Percentiles rank a stretch among this genome's conserved stretches.
These are phyloP conservation scores for Cephalotrichum gorgonifer DNA, from an alignment of 2,329 filamentous ascomycete genomes.

Conservation along the genomic window DNA sequence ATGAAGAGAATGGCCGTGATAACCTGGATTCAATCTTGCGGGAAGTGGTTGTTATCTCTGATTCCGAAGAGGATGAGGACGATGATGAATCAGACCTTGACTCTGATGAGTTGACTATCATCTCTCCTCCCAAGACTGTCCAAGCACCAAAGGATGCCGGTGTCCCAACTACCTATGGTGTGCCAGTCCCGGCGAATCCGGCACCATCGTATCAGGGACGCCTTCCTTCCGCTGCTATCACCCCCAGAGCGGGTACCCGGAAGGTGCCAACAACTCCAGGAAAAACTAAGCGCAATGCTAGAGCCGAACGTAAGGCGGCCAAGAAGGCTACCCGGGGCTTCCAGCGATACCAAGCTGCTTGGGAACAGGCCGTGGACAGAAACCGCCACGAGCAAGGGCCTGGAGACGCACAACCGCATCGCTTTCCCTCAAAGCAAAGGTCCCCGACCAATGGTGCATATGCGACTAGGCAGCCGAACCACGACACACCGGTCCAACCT, in stretches of 20 bases:
- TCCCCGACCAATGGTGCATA: not conserved
- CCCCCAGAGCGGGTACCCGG: not conserved
- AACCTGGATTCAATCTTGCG: constrained; percentile 57
- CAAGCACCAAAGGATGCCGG: not conserved
- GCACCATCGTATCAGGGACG: not conserved
- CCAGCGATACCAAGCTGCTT: constrained; percentile 5
- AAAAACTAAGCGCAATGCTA: constrained; percentile 2
- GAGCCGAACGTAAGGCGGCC: not conserved
- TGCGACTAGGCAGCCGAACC: not conserved
- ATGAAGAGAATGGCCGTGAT: constrained; percentile 58
- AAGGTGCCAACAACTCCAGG: constrained; percentile 2
- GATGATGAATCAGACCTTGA: constrained; percentile 4
- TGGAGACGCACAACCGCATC: not conserved
- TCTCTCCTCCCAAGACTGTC: not conserved
- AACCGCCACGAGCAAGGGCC: constrained; percentile 1
- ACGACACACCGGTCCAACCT: not conserved
- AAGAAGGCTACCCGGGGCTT: constrained; percentile 4
- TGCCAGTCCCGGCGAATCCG: not conserved
- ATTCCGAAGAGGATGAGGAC: constrained; percentile 38
- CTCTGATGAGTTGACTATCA: constrained; percentile 1
- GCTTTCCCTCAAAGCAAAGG: not conserved
- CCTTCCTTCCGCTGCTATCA: not conserved
- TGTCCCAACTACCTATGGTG: not conserved
- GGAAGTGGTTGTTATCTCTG: constrained; percentile 58
- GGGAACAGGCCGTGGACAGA: constrained; percentile 5